Conservation (phyloP, 441 rosid genomes). For the Brassica balearica region DNA sequence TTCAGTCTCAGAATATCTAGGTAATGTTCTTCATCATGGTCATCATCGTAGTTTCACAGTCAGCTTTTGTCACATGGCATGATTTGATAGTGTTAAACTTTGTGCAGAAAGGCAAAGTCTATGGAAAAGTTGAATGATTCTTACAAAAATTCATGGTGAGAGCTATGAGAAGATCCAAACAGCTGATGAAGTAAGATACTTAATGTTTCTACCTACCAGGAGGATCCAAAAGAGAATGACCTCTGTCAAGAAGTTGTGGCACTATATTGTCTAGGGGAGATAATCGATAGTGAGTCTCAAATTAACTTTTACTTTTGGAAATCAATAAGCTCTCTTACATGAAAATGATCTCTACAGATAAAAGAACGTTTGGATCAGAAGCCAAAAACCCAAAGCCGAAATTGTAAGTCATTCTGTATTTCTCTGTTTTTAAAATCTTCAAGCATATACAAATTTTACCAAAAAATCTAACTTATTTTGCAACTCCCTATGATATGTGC, state of each 20-base stretch:
- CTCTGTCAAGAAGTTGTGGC: conserved; percentile 78
- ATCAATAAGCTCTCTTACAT: not conserved
- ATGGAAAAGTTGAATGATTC: conserved; percentile 69
- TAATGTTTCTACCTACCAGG: conserved; percentile 44
- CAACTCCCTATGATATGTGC: not conserved
- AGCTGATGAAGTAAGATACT: conserved; percentile 53
- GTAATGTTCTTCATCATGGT: conserved; percentile 37
- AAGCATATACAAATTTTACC: not conserved
- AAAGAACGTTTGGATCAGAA: too few relatives aligned
- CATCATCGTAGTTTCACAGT: not conserved
- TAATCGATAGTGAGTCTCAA: conserved; percentile 51
- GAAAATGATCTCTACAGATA: too few relatives aligned
- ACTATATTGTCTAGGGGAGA: conserved; percentile 65
- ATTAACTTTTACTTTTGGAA: too few relatives aligned
- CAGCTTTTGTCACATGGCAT: conserved; percentile 6
- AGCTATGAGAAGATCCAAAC: conserved; percentile 53
- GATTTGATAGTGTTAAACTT: conserved; percentile 11
- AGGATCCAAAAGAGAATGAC: conserved; percentile 57
- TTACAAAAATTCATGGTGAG: conserved; percentile 61
- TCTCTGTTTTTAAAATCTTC: not conserved
- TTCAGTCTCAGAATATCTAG: conserved; percentile 71
- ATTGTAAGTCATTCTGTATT: too few relatives aligned
- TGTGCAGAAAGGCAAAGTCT: conserved; percentile 53
- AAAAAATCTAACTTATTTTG: not conserved
- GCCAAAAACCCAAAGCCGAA: too few relatives aligned